A percentile compares a stretch with the other conserved stretches of the same genome.
phyloP scores from a whole-genome alignment of 768 basidiomycete genomes.

The Tricholoma sp. region DNA sequence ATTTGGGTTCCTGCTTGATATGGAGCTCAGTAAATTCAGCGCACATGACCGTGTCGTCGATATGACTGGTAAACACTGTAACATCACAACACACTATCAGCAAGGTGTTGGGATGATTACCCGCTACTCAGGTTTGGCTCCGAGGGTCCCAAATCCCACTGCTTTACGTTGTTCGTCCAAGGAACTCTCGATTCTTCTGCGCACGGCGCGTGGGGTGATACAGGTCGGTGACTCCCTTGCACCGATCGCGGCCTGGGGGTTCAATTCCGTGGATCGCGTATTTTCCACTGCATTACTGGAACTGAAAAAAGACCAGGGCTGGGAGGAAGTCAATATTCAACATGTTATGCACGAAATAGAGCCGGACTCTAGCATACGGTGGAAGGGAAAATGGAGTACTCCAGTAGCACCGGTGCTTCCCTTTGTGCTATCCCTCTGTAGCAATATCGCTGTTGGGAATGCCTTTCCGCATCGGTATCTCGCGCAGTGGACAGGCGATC shows the following conservation, averaged over 20 bases:
- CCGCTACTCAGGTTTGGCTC: constrained; percentile 4
- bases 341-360: constrained; percentile 1
- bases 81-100: constrained; percentile 7
- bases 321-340: not conserved
- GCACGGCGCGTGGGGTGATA: not conserved
- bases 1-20: constrained; percentile 6
- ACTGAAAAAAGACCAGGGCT: not conserved
- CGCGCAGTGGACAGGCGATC: not conserved
- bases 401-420: not conserved
- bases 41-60: not conserved
- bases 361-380: not conserved
- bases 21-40: constrained; percentile 1
- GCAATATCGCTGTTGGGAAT: constrained; percentile 3
- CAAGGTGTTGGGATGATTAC: constrained; percentile 8
- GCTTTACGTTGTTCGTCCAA: not conserved
- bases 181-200: constrained; percentile 1
- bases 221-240: not conserved
- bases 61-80: constrained; percentile 4
- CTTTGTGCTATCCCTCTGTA: not conserved
- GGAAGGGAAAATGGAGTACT: constrained; percentile 1
- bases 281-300: not conserved
- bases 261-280: constrained; percentile 2
- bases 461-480: constrained; percentile 4
- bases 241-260: not conserved
- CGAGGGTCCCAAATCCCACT: not conserved